A percentile compares a stretch with the other conserved stretches of the same genome.
Conservation (phyloP, 345 rosid genomes). For the Citrus trifoliata region DNA sequence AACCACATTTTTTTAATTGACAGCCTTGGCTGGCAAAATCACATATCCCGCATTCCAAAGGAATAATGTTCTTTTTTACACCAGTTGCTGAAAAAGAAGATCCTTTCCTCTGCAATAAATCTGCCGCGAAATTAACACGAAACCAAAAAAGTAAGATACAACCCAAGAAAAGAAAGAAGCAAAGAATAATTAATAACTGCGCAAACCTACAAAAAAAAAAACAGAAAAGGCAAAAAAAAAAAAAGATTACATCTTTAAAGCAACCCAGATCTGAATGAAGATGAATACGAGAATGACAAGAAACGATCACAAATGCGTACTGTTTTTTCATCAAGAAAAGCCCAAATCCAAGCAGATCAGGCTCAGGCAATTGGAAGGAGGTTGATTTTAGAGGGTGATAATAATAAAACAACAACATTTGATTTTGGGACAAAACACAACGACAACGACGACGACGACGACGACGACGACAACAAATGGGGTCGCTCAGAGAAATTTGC, state of each 20-base stretch:
- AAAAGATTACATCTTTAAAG: slow-evolving; percentile 48
- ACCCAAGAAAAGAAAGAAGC: slow-evolving; percentile 3
- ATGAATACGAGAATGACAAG: slow-evolving; percentile 26
- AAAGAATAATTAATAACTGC: slow-evolving; percentile 27
- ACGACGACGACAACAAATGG: slow-evolving; percentile 13
- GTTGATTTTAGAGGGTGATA: slow-evolving; percentile 7
- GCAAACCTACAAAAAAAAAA: slow-evolving; percentile 17
- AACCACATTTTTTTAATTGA: slow-evolving; percentile 28
- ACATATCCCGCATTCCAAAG: slow-evolving; percentile 32
- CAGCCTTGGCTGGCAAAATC: slow-evolving; percentile 24
- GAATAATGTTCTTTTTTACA: slow-evolving; percentile 13
- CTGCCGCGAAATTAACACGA: slow-evolving; percentile 45
- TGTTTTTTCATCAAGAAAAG: slow-evolving; percentile 24
- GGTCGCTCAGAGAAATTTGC: slow-evolving; percentile 24
- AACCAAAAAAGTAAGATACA: slow-evolving; percentile 45
- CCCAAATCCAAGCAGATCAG: slow-evolving; percentile 44
- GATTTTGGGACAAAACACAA: slow-evolving; percentile 10
- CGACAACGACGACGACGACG: background rate
- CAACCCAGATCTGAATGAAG: slow-evolving; percentile 40
- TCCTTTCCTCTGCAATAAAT: slow-evolving; percentile 50
- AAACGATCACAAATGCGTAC: slow-evolving; percentile 19
- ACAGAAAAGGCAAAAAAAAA: background rate
- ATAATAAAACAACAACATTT: slow-evolving; percentile 28
- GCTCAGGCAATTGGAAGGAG: slow-evolving; percentile 31
- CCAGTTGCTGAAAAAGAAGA: slow-evolving; percentile 39